Conservation (phyloP, 2,329 filamentous ascomycete genomes). For the Cucurbitaria berberidis region DNA sequence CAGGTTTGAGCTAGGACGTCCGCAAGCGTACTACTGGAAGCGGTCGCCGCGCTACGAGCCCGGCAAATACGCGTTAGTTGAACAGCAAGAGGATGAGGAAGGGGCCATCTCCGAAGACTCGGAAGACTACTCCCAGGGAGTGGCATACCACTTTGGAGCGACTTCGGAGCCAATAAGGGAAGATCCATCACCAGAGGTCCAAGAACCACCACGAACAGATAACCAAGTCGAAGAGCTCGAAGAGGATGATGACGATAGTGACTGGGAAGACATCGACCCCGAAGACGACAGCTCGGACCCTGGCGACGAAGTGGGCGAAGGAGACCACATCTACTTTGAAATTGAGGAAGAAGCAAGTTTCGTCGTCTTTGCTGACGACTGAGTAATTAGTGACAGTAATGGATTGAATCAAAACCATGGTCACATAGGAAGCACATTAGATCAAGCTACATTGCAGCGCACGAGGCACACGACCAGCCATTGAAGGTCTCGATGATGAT, state of each 20-base stretch:
- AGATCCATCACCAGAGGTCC: background rate
- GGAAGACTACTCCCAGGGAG: constrained; percentile 22
- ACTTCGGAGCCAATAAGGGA: background rate
- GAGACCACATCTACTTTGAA: constrained; percentile 23
- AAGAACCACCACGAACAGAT: constrained; percentile 2
- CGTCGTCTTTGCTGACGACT: constrained; percentile 32
- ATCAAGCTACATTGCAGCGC: too few relatives aligned
- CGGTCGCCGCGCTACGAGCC: constrained; percentile 39
- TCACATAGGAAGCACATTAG: too few relatives aligned
- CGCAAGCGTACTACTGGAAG: constrained; percentile 32
- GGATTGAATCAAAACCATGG: background rate
- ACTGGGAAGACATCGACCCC: constrained; percentile 31
- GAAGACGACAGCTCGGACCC: constrained; percentile 16
- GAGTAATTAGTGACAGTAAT: constrained; percentile 1
- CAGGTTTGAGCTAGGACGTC: constrained; percentile 27
- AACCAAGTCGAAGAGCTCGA: constrained; percentile 10
- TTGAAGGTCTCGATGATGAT: too few relatives aligned
- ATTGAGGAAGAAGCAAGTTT: constrained; percentile 27
- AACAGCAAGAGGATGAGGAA: constrained; percentile 12
- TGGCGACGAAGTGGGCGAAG: constrained; percentile 2
- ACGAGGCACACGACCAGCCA: too few relatives aligned
- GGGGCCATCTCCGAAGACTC: constrained; percentile 25
- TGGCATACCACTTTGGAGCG: constrained; percentile 2
- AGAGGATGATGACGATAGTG: constrained; percentile 25
- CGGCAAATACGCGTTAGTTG: constrained; percentile 27